Conservation (phyloP, 768 basidiomycete species). For the Leccinum sublutescens region DNA sequence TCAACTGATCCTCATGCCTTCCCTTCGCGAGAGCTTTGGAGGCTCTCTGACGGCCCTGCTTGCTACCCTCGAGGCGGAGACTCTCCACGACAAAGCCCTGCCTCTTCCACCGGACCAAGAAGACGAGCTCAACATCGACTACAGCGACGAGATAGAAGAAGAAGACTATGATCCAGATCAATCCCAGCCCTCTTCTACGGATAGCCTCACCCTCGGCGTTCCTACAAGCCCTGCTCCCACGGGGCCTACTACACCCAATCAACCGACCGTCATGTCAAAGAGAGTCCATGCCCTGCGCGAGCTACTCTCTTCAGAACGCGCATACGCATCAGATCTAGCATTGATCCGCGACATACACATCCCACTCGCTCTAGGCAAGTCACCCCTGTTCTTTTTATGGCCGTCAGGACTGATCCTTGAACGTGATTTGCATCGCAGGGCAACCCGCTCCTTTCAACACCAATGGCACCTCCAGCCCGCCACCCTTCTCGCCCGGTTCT, state of each 20-base stretch:
- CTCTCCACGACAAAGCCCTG: slow-evolving; percentile 31
- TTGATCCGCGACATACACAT: slow-evolving; percentile 77
- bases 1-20: slow-evolving; percentile 26
- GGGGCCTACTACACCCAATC: slow-evolving; percentile 27
- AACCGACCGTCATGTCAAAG: slow-evolving; percentile 50
- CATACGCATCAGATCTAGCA: slow-evolving; percentile 81
- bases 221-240: slow-evolving; percentile 6
- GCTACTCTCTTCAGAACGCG: slow-evolving; percentile 73
- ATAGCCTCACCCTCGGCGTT: slow-evolving; percentile 24
- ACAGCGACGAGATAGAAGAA: slow-evolving; percentile 24
- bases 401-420: slow-evolving; percentile 7
- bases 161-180: slow-evolving; percentile 28
- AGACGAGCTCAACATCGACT: slow-evolving; percentile 20
- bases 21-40: slow-evolving; percentile 32
- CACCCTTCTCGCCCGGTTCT: slow-evolving; percentile 31
- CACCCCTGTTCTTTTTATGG: slow-evolving; percentile 3
- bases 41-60: slow-evolving; percentile 33
- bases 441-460: slow-evolving; percentile 40
- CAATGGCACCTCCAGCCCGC: slow-evolving; percentile 24
- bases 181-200: slow-evolving; percentile 27
- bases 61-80: slow-evolving; percentile 30
- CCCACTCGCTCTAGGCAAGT: slow-evolving; percentile 71
- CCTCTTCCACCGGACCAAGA: slow-evolving; percentile 31
- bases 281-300: slow-evolving; percentile 77
- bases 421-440: slow-evolving; percentile 29